Percentiles rank a stretch among this genome's conserved stretches.
These are phyloP conservation scores for Lojkania enalia DNA, from an alignment of 2,329 filamentous ascomycete species.

Conservation along the genomic window DNA sequence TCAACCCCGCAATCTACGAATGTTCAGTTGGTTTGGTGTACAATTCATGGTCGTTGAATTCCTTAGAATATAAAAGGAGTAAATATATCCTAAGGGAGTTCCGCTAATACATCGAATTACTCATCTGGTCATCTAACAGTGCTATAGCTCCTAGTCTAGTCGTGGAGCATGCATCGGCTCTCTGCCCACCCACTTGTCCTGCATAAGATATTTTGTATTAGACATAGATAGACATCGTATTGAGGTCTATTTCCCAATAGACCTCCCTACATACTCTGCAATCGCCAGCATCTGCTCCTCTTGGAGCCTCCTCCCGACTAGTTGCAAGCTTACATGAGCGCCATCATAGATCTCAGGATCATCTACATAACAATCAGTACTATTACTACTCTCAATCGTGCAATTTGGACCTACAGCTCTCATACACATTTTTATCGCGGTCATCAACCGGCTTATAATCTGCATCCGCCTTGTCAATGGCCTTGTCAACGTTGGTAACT, in stretches of 20 bases:
- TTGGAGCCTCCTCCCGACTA: slow-evolving; percentile 42
- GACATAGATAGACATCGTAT: no score
- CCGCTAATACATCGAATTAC: no score
- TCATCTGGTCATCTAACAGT: no score
- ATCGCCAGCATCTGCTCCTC: slow-evolving; percentile 47
- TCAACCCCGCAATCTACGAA: no score
- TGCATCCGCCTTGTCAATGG: slow-evolving; percentile 28
- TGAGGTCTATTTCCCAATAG: slow-evolving; percentile 26
- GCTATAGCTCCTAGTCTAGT: no score
- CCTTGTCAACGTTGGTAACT: slow-evolving; percentile 37
- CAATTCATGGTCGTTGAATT: no score
- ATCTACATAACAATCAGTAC: slow-evolving; percentile 37
- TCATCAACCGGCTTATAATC: slow-evolving; percentile 32
- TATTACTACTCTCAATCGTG: background rate
- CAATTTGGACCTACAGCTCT: slow-evolving; percentile 30
- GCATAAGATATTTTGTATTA: no score
- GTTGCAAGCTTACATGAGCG: slow-evolving; percentile 41
- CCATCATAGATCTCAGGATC: slow-evolving; percentile 46
- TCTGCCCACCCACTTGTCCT: no score
- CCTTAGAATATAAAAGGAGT: no score
- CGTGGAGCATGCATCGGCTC: no score
- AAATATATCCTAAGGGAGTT: no score
- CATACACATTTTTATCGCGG: slow-evolving; percentile 28
- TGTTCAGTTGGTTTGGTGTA: no score
- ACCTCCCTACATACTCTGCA: slow-evolving; percentile 34